Evolutionary conservation across 441 rosid species (phyloP), one percentile per base, ranked within the genome.

Genomic region (Aquilaria agallochum): DNA sequence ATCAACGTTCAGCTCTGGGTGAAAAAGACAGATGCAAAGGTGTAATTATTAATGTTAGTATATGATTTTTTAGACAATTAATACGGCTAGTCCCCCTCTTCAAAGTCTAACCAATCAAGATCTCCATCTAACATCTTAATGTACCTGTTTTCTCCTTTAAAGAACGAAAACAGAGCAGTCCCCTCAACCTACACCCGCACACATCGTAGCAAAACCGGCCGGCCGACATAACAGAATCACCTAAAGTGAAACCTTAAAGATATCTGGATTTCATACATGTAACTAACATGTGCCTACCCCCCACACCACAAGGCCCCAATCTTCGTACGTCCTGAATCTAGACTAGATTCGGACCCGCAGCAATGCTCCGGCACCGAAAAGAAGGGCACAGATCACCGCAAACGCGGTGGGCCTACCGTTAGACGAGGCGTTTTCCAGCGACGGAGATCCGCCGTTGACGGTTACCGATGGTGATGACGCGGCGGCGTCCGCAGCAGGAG

Each of bases 391-490:
- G 55, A 67, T 64, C 64, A 56, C 42, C 9, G 42, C 55, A 33
- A 62, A 51, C 13, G 58, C 4, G 30, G 32, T 9, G 31, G 10
- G 32, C 12, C 60, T 45, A 1, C 50, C 48, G 42, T 58, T 50
- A 3, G 62, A 27, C 20, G 79, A 85, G 3, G 70, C 49, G 42
- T 75, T 72, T 0, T 31, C 63, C 13, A 53, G 47, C 6, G 63
- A 9, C 31, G 59, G 54, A 20, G 80, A 66, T 42, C 64, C 72
- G 8, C 76, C 73, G 6, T 20, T 50, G 63, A 64, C 65, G 7
- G 67, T 30, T 58, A 60, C 20, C 14, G 89, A 84, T 8, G 86
- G 84, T 3, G 78, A 63, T 4, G 78, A 65, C 11, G 63, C 70
- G 44, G 72, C 67, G 5, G 67, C 36, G 44, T 62, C 85, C 0